Evolutionary conservation across 2,329 filamentous ascomycete genomes (phyloP).

Genomic region (Graphiopsis chlorocephala): DNA sequence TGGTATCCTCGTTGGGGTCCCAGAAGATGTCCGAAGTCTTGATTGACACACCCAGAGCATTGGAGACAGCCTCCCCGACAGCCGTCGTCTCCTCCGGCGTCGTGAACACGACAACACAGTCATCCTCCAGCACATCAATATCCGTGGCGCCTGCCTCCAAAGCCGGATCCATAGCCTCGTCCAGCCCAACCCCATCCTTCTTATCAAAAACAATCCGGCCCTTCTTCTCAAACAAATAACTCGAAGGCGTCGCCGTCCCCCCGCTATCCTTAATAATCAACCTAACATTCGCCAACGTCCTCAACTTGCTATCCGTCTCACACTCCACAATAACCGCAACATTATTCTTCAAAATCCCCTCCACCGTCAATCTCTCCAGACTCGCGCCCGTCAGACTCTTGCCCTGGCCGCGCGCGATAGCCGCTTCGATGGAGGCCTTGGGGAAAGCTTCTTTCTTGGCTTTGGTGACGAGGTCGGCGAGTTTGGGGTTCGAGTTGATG

Average conservation of each 20-base stretch:
- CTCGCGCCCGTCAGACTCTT: constrained; percentile 69
- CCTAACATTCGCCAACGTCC: constrained; percentile 71
- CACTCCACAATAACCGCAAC: constrained; percentile 78
- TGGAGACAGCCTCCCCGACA: constrained; percentile 62
- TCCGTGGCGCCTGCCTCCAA: constrained; percentile 82
- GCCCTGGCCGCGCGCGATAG: constrained; percentile 86
- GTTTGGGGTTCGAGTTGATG: constrained; percentile 68
- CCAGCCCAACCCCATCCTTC: constrained; percentile 54
- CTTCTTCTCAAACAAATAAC: constrained; percentile 80
- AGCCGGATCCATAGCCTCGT: constrained; percentile 75
- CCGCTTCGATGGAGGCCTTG: constrained; percentile 78
- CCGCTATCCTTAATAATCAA: constrained; percentile 67
- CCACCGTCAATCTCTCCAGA: constrained; percentile 75
- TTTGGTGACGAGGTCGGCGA: constrained; percentile 67
- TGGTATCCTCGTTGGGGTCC: constrained; percentile 77
- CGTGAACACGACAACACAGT: constrained; percentile 68
- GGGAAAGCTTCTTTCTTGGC: constrained; percentile 86
- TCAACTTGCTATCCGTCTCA: constrained; percentile 76
- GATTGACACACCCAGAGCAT: constrained; percentile 64
- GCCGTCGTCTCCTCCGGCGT: constrained; percentile 63
- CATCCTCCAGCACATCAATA: constrained; percentile 66
- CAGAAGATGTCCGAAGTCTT: constrained; percentile 79
- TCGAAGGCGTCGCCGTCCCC: constrained; percentile 69
- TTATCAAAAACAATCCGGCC: constrained; percentile 70
- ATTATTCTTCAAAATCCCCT: constrained; percentile 73